Conservation (phyloP, 2,329 filamentous ascomycete species). For the Diaporthe citri region DNA sequence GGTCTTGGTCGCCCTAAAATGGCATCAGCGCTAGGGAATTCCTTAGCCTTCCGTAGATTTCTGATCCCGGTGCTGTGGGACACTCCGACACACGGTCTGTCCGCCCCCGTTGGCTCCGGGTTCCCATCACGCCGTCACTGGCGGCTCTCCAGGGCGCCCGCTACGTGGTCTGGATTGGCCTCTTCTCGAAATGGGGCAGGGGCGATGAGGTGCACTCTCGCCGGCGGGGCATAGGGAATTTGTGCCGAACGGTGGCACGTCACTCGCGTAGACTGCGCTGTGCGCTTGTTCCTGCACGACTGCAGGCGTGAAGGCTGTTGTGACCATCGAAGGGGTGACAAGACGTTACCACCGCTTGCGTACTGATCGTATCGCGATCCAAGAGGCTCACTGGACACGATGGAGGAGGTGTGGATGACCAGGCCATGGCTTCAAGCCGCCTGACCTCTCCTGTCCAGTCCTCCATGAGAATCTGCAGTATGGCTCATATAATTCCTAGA, state of each 20-base stretch:
- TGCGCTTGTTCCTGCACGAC: background rate
- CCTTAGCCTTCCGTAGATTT: background rate
- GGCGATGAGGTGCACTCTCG: background rate
- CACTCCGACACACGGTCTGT: background rate
- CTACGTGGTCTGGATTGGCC: background rate
- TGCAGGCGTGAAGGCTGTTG: background rate
- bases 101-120: background rate
- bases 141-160: background rate
- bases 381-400: background rate
- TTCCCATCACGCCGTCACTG: background rate
- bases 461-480: background rate
- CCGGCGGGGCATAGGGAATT: background rate
- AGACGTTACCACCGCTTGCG: background rate
- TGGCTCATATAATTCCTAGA: background rate
- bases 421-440: background rate
- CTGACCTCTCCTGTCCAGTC: background rate
- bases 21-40: conserved; percentile 9
- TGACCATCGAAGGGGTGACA: background rate
- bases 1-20: conserved; percentile 19
- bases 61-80: conserved; percentile 1
- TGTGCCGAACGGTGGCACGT: background rate
- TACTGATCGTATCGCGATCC: background rate
- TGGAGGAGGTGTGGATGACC: background rate
- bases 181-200: background rate
- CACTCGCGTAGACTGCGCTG: background rate